Evolutionary conservation across 225 moss, liverwort and hornwort species (phyloP).

Genomic region (Marchantia paleacea): DNA sequence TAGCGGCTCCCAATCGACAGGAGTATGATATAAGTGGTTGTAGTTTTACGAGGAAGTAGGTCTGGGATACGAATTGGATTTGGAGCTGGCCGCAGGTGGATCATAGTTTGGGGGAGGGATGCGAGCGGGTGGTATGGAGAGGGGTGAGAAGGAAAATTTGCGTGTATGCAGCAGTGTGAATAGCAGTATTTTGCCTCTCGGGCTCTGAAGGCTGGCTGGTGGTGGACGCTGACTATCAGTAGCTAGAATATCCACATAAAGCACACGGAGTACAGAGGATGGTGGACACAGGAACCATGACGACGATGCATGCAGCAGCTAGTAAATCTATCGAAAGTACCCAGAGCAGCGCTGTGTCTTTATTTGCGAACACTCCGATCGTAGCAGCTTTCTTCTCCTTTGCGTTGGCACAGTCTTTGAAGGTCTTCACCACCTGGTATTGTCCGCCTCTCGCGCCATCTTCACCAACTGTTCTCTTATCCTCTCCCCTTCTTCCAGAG

Average conservation of each 20-base stretch:
- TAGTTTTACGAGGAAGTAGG: conserved; percentile 2
- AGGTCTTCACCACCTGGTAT: conserved; percentile 97
- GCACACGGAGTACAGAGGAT: neutral
- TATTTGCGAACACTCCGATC: conserved; percentile 78
- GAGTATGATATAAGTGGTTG: neutral
- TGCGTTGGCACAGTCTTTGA: conserved; percentile 83
- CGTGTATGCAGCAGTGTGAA: neutral
- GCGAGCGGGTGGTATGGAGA: neutral
- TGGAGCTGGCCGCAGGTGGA: neutral
- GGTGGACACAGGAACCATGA: conserved; percentile 18
- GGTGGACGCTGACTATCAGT: neutral
- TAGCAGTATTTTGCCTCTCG: neutral
- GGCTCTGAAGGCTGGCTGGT: neutral
- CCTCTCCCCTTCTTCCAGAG: conserved; percentile 9
- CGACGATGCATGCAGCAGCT: conserved; percentile 30
- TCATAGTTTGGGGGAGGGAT: neutral
- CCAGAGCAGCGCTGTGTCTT: conserved; percentile 20
- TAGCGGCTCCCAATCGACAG: neutral
- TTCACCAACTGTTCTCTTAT: conserved; percentile 13
- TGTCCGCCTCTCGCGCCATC: conserved; percentile 33
- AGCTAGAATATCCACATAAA: neutral
- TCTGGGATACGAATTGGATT: neutral
- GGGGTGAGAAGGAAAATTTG: neutral
- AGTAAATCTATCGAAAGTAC: conserved; percentile 31
- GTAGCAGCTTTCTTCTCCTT: conserved; percentile 91